Evolutionary conservation across 768 basidiomycete species (phyloP).

Genomic region (Fistulinella prunicolor): DNA sequence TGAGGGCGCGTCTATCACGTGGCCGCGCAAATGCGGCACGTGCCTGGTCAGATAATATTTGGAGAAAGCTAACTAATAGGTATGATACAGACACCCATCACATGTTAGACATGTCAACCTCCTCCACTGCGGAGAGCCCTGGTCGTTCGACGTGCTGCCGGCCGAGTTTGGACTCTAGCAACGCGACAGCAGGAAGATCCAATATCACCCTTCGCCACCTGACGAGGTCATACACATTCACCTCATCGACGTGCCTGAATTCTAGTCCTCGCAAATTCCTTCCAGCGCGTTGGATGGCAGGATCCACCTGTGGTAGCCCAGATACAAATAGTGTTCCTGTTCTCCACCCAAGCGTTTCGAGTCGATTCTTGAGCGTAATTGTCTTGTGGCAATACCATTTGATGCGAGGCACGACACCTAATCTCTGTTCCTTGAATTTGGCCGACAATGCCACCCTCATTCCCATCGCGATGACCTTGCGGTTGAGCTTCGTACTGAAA

Average conservation of each 20-base stretch:
- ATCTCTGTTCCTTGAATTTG: constrained; percentile 68
- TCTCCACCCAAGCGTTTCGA: constrained; percentile 62
- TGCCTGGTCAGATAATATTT: not conserved
- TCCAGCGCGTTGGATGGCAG: constrained; percentile 57
- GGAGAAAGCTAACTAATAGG: too few species aligned
- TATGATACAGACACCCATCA: too few species aligned
- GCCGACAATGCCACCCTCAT: constrained; percentile 86
- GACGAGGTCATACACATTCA: constrained; percentile 79
- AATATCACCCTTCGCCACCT: constrained; percentile 81
- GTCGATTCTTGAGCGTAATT: constrained; percentile 56
- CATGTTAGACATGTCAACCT: not conserved
- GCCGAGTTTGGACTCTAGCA: constrained; percentile 61
- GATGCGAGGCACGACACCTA: constrained; percentile 73
- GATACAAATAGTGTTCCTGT: constrained; percentile 73
- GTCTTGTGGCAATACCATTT: constrained; percentile 77
- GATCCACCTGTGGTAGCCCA: constrained; percentile 53
- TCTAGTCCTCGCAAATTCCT: constrained; percentile 71
- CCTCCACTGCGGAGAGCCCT: constrained; percentile 7
- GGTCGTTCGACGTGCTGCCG: constrained; percentile 29
- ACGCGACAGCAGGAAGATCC: constrained; percentile 80
- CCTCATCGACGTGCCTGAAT: constrained; percentile 57
- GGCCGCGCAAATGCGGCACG: constrained; percentile 21
- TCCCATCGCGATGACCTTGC: constrained; percentile 91
- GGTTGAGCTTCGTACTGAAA: constrained; percentile 88
- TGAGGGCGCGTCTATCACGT: constrained; percentile 33